Base-by-base conservation (phyloP, 257 asterid genomes). In the Osmanthus fragrans region DNA sequence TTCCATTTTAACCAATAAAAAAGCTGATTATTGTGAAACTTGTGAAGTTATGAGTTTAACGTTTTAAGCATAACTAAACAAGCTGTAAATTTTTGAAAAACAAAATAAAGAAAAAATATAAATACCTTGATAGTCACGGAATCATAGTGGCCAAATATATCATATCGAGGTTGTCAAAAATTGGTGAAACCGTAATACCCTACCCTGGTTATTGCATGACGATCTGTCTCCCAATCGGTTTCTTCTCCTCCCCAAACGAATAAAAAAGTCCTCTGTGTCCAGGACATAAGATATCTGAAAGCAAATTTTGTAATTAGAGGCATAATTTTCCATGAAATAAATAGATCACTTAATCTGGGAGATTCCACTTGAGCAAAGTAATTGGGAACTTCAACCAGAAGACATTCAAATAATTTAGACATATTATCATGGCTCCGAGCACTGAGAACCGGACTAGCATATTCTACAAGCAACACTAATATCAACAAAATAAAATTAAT, bases 201-300 rank as follows among this genome's bases (percentile, higher is more conserved):
- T 89, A 60, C 84, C 79, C 76, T 84, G 84, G 72, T 86, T 45
- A 51, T 75, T 82, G 47, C 75, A 71, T 19, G 85, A 73, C 58
- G 83, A 75, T 77, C 76, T 81, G 54, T 78, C 85, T 56, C 82
- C 72, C 36, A 83, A 45, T 39, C 30, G 34, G 29, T 81, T 77
- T 65, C 69, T 63, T 81, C 85, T 91, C 84, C 92, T 85, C 66
- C 92, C 93, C 84, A 71, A 13, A 33, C 99, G 97, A 80, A 86
- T 79, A 81, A 91, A 94, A 87, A 66, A 91, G 87, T 94, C 99
- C 90, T 92, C 97, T 1, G 99, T 91, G 86, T 94, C 97, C 4
- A 94, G 88, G 65, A 94, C 97, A 78, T 92, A 94, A 2, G 92
- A 92, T 80, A 94, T 91, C 98, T 94, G 95, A 84, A 84, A 77